A percentile compares a stretch with the other conserved stretches of the same genome.
Evolutionary conservation across 176 grass and related monocot genomes (phyloP).

Genomic region (Pharus latifolius): DNA sequence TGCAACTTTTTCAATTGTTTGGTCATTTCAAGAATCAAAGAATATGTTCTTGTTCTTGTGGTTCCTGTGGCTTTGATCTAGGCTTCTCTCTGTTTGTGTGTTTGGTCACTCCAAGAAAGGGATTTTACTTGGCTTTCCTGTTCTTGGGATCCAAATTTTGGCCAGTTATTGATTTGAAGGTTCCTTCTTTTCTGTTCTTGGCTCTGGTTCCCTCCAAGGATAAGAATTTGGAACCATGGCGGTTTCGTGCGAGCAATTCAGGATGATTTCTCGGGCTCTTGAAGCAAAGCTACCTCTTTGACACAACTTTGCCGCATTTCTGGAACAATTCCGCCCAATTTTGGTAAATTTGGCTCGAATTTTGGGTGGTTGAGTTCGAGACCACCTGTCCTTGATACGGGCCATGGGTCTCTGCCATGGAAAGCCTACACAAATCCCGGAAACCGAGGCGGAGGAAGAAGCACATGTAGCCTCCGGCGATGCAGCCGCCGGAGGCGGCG

Average conservation of each 20-base stretch:
- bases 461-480: constrained; percentile 16
- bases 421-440: constrained; percentile 53
- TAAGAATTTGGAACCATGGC: constrained; percentile 23
- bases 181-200: constrained; percentile 6
- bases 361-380: constrained; percentile 15
- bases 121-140: constrained; percentile 14
- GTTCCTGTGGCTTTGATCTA: constrained; percentile 18
- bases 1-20: constrained; percentile 43
- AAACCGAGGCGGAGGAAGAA: constrained; percentile 34
- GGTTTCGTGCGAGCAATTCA: constrained; percentile 17
- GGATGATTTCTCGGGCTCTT: constrained; percentile 24
- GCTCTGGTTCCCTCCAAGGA: background rate
- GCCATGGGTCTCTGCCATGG: constrained; percentile 92
- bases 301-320: constrained; percentile 1
- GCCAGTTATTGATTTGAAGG: constrained; percentile 9
- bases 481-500: background rate
- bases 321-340: constrained; percentile 10
- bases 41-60: constrained; percentile 48
- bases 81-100: background rate
- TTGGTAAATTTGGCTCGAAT: constrained; percentile 9
- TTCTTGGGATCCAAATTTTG: constrained; percentile 9
- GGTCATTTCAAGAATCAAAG: constrained; percentile 45
- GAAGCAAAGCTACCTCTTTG: constrained; percentile 15
- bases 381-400: constrained; percentile 20
- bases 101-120: constrained; percentile 4